Evolutionary conservation across 805 yeast genomes (phyloP), one percentile per base, ranked within the genome.

Genomic region (Torulaspora quercuum): DNA sequence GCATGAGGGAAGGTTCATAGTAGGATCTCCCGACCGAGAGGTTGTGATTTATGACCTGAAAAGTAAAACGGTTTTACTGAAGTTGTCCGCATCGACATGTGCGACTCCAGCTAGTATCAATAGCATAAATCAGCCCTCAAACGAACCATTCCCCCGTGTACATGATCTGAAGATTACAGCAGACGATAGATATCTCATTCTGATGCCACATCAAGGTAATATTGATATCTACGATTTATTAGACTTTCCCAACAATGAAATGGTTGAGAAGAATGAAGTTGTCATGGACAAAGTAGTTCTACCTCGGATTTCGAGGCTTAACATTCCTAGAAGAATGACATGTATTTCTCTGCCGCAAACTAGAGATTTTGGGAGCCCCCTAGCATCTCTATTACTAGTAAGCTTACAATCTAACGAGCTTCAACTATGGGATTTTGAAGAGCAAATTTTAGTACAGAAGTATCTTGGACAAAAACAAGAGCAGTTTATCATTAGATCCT

Each of bases 1-100:
- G 18, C 55, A 53, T 31, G 39, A 42, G 17, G 63, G 64, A 25
- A 61, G 71, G 35, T 80, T 87, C 48, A 69, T 83, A 4, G 68
- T 84, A 13, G 90, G 94, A 0, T 78, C 89, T 0, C 88, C 89
- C 0, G 95, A 84, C 54, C 77, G 79, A 44, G 80, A 70, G 43
- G 67, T 80, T 25, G 65, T 69, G 0, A 54, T 75, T 14, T 77
- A 73, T 64, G 67, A 72, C 35, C 52, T 56, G 29, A 45, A 49
- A 17, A 43, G 45, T 15, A 50, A 47, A 27, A 29, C 48, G 4
- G 38, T 57, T 6, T 26, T 58, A 11, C 42, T 41, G 50, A 40
- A 57, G 55, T 49, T 57, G 57, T 52, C 62, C 49, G 61, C 39
- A n/a, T 41, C 45, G 7, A 39, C 34, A 1, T 20, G 35, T 18